Evolutionary conservation across 768 basidiomycete genomes (phyloP), one percentile per base, ranked within the genome.

Genomic region (Mycena metata): DNA sequence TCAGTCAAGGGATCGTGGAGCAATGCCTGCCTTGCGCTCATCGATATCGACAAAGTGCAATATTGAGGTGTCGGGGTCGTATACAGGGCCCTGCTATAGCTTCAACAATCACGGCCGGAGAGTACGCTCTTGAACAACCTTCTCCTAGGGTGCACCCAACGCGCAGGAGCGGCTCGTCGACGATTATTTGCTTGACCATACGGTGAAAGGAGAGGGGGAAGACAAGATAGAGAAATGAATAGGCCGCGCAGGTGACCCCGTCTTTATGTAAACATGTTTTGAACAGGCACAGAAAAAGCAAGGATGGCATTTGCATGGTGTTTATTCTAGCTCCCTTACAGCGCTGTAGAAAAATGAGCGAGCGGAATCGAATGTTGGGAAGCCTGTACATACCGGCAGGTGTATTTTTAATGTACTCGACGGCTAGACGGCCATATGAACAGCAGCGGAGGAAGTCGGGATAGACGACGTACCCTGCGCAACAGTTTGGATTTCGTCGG

Each of bases 401-500:
- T 17, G 70, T 72, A 35, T 72, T 72, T 65, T 72, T 68, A 42
- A 72, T 72, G 43, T 68, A 66, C 51, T 67, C 60, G 47, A 69
- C 67, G n/a, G 66, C 64, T 64, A 56, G 24, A 57, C 47, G 12
- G 55, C 21, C 36, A 57, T 73, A 51, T 69, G 60, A 75, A 63
- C 60, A 62, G 65, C 60, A 11, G 56, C 52, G 64, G 43, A 63
- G 55, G 66, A 35, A 47, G 42, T 59, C 52, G 12, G 60, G 60
- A 13, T n/a, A 49, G 41, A 33, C 47, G 59, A 77, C 87, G 63
- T 75, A 96, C 96, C 97, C 80, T 98, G 93, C 73, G 89, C 88
- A 60, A 99, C 94, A 9, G 94, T 96, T 75, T 90, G 90, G 77
- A 99, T 98, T 75, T 90, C 91, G 79, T 98, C 97, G 12, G 96